Evolutionary conservation across 2,329 filamentous ascomycete genomes (phyloP).

Genomic region (Elsinoe necatrix): DNA sequence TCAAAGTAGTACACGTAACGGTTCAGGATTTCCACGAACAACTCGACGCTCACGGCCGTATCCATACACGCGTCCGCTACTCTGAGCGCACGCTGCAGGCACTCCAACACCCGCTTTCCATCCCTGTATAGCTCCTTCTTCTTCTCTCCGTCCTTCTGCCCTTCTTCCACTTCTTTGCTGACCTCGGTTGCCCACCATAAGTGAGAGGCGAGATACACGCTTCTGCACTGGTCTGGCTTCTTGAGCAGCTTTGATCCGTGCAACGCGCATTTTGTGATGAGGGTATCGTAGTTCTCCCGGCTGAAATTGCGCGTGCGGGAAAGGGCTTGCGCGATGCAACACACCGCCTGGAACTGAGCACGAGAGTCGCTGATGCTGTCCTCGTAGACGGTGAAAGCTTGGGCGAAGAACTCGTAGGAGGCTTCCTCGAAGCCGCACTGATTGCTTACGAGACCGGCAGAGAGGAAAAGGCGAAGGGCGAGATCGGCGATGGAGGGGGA

Average conservation of each 20-base stretch:
- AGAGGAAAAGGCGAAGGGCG: conserved; percentile 78
- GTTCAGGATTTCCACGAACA: conserved; percentile 97
- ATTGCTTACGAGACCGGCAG: conserved; percentile 87
- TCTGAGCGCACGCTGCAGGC: conserved; percentile 84
- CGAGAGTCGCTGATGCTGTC: conserved; percentile 92
- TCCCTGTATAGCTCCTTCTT: conserved; percentile 75
- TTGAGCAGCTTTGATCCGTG: conserved; percentile 95
- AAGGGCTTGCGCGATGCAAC: conserved; percentile 80
- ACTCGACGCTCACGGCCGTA: conserved; percentile 88
- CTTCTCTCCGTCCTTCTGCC: conserved; percentile 48
- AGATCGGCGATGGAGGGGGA: conserved; percentile 70
- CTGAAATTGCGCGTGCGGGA: conserved; percentile 85
- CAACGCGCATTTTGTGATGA: conserved; percentile 94
- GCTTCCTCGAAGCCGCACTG: conserved; percentile 90
- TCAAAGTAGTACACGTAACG: conserved; percentile 99
- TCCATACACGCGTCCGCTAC: conserved; percentile 99
- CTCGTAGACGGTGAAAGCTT: conserved; percentile 96
- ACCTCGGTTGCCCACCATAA: conserved; percentile 95
- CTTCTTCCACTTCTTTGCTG: conserved; percentile 59
- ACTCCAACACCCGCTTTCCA: conserved; percentile 93
- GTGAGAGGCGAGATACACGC: conserved; percentile 92
- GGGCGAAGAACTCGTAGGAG: conserved; percentile 95
- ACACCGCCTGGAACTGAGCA: conserved; percentile 96
- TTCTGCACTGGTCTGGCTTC: conserved; percentile 95
- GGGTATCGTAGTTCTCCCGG: conserved; percentile 95